phyloP scores from a whole-genome alignment of 2,329 filamentous ascomycete species.

The Drechslerella dactyloides region DNA sequence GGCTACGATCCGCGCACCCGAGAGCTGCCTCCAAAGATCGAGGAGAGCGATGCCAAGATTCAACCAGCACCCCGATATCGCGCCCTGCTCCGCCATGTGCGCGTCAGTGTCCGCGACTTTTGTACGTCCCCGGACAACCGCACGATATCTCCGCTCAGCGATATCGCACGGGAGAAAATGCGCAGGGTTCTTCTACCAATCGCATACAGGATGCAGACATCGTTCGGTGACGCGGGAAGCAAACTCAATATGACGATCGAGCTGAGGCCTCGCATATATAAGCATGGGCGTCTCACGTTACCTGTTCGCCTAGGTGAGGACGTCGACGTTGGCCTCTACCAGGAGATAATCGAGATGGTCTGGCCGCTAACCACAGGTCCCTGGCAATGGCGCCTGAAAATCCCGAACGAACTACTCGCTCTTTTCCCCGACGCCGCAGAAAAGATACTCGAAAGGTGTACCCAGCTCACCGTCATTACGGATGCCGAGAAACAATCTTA shows the following conservation, averaged over 20 bases:
- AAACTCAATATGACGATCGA: no score
- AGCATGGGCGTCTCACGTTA: no score
- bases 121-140: conserved; percentile 3
- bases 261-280: no score
- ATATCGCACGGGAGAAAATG: not conserved
- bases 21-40: no score
- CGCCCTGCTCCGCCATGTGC: conserved; percentile 12
- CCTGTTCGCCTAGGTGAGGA: no score
- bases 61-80: conserved; percentile 6
- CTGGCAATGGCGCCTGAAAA: not conserved
- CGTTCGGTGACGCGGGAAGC: not conserved
- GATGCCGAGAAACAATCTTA: not conserved
- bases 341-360: not conserved
- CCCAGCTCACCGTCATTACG: not conserved
- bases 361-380: not conserved
- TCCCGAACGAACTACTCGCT: not conserved
- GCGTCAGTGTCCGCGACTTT: conserved; percentile 14
- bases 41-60: no score
- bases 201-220: not conserved
- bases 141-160: not conserved
- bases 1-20: no score
- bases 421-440: not conserved
- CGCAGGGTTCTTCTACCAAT: conserved; percentile 13
- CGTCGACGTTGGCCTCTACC: not conserved
- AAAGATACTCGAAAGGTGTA: not conserved